Evolutionary conservation across 345 rosid genomes (phyloP), one percentile per base, ranked within the genome.

Genomic region (Eucalyptus sp.): DNA sequence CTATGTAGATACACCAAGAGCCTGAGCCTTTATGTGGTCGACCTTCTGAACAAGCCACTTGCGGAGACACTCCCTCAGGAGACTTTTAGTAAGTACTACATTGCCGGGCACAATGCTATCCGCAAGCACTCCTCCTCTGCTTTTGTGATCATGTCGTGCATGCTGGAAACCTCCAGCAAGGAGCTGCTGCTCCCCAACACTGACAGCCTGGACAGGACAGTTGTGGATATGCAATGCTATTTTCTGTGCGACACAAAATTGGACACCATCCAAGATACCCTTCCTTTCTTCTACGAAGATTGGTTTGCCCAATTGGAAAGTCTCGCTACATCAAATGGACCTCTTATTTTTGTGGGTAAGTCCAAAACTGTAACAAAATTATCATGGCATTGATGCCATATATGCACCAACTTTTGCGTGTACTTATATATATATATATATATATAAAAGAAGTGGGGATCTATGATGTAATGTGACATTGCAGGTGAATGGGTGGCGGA

Each of bases 401-500:
- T 29, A 13, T 64, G 37, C 16, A 7, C 37, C 15, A 29, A 10
- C 5, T 64, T 64, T n/a, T 15, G 71, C 29, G 66, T n/a, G 31
- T 64, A 8, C 3, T 25, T 24, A 14, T 51, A 50, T 50, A 50
- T 50, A 4, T 49, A 4, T 49, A 50, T 62, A 29, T 13, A n/a
- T n/a, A 64, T 2, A 37, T 37, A 37, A 37, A 7, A n/a, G 76
- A 64, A 8, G 15, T n/a, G 76, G 16, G 76, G 10, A 64, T n/a
- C 76, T n/a, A 64, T 64, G 68, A 60, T 27, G 76, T n/a, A 64
- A 64, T 14, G 10, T 14, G 76, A 64, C n/a, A 87, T 90, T n/a
- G 18, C 18, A 94, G 97, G 96, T 66, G 96, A 95, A 91, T 94
- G 97, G 97, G 96, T 92, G 50, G 96, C 92, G 29, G 95, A 94